phyloP scores from a whole-genome alignment of 1,284 basidiomycete genomes.

The Bjerkandera adusta region DNA sequence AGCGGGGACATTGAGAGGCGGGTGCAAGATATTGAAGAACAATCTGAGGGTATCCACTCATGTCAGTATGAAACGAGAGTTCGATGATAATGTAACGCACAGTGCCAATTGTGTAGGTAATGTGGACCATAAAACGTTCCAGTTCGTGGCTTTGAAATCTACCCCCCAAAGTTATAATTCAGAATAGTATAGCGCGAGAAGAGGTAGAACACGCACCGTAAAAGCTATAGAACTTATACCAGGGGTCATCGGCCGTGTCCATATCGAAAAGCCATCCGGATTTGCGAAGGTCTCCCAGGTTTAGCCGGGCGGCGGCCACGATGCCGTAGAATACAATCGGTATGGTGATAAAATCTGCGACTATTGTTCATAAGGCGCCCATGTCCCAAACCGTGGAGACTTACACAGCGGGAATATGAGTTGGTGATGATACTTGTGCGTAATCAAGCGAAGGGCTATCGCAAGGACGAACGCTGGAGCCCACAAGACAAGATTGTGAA shows the following conservation, averaged over 20 bases:
- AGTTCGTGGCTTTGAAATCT: slow-evolving; percentile 66
- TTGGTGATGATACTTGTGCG: slow-evolving; percentile 81
- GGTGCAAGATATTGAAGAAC: slow-evolving; percentile 94
- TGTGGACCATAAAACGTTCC: slow-evolving; percentile 67
- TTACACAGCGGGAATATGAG: slow-evolving; percentile 88
- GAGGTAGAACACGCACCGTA: slow-evolving; percentile 50
- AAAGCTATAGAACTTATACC: slow-evolving; percentile 83
- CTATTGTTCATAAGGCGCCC: too few species aligned
- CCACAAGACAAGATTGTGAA: slow-evolving; percentile 72
- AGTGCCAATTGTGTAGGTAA: slow-evolving; percentile 82
- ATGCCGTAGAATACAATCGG: slow-evolving; percentile 85
- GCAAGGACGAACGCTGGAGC: slow-evolving; percentile 77
- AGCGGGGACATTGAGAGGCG: slow-evolving; percentile 92
- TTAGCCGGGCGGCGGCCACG: slow-evolving; percentile 61
- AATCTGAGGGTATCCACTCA: slow-evolving; percentile 41
- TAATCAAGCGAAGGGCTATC: slow-evolving; percentile 78
- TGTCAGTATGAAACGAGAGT: slow-evolving; percentile 2
- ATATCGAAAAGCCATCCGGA: slow-evolving; percentile 92
- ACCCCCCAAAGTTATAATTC: slow-evolving; percentile 6
- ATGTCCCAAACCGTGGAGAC: too few species aligned
- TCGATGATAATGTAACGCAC: slow-evolving; percentile 40
- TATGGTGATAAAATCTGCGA: slow-evolving; percentile 79
- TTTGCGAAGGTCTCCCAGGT: slow-evolving; percentile 60
- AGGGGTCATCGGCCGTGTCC: slow-evolving; percentile 56
- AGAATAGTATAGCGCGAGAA: slow-evolving; percentile 4